These are phyloP conservation scores for Penicillium desertorum DNA, from an alignment of 495 filamentous ascomycete genomes.

Conservation along the genomic window DNA sequence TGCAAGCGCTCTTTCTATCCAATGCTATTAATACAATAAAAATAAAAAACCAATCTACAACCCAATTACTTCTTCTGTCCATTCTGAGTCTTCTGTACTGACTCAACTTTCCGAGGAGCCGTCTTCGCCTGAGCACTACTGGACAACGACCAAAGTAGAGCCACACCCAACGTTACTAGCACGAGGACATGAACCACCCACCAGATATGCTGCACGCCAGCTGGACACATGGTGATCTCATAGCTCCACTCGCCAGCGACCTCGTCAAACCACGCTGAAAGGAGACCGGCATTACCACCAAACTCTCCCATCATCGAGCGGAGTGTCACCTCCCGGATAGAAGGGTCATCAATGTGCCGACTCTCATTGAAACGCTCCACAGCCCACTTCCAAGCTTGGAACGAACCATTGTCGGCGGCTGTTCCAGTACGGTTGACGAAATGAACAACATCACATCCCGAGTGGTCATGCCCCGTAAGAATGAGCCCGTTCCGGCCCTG, in stretches of 20 bases:
- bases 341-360: slow-evolving; percentile 24
- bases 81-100: neutral
- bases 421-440: slow-evolving; percentile 55
- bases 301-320: slow-evolving; percentile 99
- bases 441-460: slow-evolving; percentile 87
- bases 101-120: neutral
- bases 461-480: slow-evolving; percentile 91
- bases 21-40: slow-evolving; percentile 6
- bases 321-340: slow-evolving; percentile 85
- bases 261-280: slow-evolving; percentile 86
- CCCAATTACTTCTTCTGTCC: slow-evolving; percentile 4
- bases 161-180: slow-evolving; percentile 48
- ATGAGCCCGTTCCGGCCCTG: slow-evolving; percentile 70
- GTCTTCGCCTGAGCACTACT: neutral
- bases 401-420: slow-evolving; percentile 15
- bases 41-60: slow-evolving; percentile 1
- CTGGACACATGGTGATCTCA: slow-evolving; percentile 70
- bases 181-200: slow-evolving; percentile 81
- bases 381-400: slow-evolving; percentile 35
- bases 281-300: slow-evolving; percentile 80
- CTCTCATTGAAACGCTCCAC: slow-evolving; percentile 29
- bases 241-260: slow-evolving; percentile 69
- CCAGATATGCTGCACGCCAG: slow-evolving; percentile 91
- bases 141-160: slow-evolving; percentile 16
- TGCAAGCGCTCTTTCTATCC: neutral